Percentiles rank a stretch among this genome's conserved stretches.
These are phyloP conservation scores for Conringia planisiliqua DNA, from an alignment of 345 rosid genomes.

Conservation along the genomic window DNA sequence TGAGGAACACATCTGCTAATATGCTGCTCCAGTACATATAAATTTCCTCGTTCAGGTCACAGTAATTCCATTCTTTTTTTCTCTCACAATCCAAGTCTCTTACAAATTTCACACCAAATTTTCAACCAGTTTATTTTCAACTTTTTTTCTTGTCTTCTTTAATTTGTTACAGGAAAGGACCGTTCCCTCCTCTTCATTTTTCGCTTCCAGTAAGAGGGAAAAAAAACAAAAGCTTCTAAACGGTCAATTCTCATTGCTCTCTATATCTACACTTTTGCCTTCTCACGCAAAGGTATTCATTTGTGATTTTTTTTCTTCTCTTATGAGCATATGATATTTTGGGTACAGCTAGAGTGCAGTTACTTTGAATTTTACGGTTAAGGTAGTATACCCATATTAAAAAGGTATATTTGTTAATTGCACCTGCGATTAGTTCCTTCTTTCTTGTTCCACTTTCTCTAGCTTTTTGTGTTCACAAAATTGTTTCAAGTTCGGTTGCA, in stretches of 20 bases:
- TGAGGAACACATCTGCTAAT: conserved; percentile 69
- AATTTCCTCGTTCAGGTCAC: conserved; percentile 26
- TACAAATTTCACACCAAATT: background rate
- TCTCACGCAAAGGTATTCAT: conserved; percentile 24
- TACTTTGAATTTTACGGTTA: conserved; percentile 7
- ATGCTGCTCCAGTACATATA: conserved; percentile 66
- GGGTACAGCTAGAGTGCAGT: conserved; percentile 19
- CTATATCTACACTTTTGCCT: background rate
- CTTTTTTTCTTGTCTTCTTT: background rate
- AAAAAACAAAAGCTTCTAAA: background rate
- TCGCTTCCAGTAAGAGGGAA: background rate
- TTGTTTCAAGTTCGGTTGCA: background rate
- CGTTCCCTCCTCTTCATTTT: background rate
- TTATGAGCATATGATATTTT: conserved; percentile 5
- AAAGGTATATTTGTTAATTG: background rate
- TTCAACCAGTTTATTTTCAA: background rate
- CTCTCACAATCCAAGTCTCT: background rate
- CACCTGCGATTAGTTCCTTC: background rate
- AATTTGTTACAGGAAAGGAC: conserved; percentile 1
- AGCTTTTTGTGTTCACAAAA: background rate
- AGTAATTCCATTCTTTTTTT: background rate
- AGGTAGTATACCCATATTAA: background rate
- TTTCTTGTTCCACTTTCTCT: background rate
- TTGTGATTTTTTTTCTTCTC: conserved; percentile 3
- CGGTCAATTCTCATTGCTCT: conserved; percentile 12